Conservation (phyloP, 768 basidiomycete genomes). For the Termitomyces eurrhizus region DNA sequence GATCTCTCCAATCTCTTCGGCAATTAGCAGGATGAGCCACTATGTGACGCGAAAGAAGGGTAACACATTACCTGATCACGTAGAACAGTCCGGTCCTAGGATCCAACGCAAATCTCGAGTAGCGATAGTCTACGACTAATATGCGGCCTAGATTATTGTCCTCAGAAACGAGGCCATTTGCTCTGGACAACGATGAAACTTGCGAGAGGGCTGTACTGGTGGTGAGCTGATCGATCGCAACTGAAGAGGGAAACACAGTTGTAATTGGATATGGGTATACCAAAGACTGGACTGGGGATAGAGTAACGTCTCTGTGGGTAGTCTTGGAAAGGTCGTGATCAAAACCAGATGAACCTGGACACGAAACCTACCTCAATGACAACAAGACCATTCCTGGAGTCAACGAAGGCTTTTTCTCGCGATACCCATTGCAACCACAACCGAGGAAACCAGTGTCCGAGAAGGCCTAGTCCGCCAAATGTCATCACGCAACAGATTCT, state of each 20-base stretch:
- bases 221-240: slow-evolving; percentile 27
- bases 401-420: slow-evolving; percentile 76
- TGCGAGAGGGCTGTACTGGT: slow-evolving; percentile 10
- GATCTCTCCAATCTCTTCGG: slow-evolving; percentile 87
- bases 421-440: slow-evolving; percentile 90
- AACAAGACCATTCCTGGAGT: slow-evolving; percentile 67
- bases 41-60: background rate
- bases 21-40: slow-evolving; percentile 6
- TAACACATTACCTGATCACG: slow-evolving; percentile 65
- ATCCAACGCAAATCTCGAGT: slow-evolving; percentile 87
- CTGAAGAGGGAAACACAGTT: slow-evolving; percentile 63
- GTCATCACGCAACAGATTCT: slow-evolving; percentile 59
- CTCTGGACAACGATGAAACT: slow-evolving; percentile 20
- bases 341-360: background rate
- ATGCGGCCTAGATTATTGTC: slow-evolving; percentile 46
- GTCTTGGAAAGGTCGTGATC: slow-evolving; percentile 50
- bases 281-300: slow-evolving; percentile 68
- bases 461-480: slow-evolving; percentile 68
- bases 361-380: slow-evolving; percentile 77
- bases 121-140: slow-evolving; percentile 83
- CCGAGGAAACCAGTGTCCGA: slow-evolving; percentile 92
- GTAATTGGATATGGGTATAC: slow-evolving; percentile 75
- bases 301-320: slow-evolving; percentile 73
- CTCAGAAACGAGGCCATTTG: slow-evolving; percentile 27
- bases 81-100: slow-evolving; percentile 77